phyloP scores from a whole-genome alignment of 148 eudicot genomes.

The Polygonum maritimum region DNA sequence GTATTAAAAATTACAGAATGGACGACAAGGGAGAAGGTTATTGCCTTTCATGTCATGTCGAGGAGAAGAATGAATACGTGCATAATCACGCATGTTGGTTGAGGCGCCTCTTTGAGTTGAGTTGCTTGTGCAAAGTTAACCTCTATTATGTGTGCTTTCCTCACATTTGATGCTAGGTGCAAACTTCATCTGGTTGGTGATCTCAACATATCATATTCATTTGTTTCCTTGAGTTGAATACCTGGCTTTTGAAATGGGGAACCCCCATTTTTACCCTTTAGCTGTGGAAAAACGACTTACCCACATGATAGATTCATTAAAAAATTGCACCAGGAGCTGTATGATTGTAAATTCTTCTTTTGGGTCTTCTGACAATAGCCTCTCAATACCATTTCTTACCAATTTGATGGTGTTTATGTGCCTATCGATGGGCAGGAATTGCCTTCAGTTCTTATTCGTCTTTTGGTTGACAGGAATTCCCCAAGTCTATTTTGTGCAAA shows the following conservation, averaged over 20 bases:
- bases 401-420: neutral
- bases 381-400: slow-evolving; percentile 6
- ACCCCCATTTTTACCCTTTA: neutral
- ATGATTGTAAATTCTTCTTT: slow-evolving; percentile 6
- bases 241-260: slow-evolving; percentile 7
- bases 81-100: neutral
- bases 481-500: too few species aligned
- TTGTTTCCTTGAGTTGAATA: neutral
- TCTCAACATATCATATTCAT: neutral
- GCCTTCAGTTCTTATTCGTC: neutral
- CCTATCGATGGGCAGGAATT: neutral
- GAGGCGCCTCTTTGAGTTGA: neutral
- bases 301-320: slow-evolving; percentile 5
- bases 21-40: neutral
- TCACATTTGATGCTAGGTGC: neutral
- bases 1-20: neutral
- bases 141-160: neutral
- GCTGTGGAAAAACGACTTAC: neutral
- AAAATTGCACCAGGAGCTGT: neutral
- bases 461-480: neutral
- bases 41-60: neutral
- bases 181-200: neutral
- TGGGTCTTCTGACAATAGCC: slow-evolving; percentile 6
- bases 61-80: slow-evolving; percentile 1
- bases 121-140: neutral